Evolutionary conservation across 2,329 filamentous ascomycete species (phyloP).

Genomic region (Fusarium tjaetaba): DNA sequence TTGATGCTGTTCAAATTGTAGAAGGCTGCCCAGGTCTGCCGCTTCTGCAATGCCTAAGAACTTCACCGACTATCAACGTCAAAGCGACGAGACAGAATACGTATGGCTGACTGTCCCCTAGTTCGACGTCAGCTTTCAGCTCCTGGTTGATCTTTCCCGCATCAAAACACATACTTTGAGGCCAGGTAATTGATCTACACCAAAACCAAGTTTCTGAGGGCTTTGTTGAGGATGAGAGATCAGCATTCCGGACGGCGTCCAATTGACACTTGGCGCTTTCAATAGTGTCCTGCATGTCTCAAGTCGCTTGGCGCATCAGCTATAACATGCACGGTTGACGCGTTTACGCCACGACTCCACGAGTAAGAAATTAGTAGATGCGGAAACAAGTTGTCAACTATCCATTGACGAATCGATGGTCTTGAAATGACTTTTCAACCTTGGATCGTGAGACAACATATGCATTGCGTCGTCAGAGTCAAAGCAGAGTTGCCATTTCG

Average conservation of each 20-base stretch:
- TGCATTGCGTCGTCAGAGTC: background rate
- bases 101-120: no score
- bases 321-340: background rate
- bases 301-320: no score
- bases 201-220: background rate
- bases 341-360: fast-evolving
- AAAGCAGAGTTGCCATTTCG: background rate
- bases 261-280: background rate
- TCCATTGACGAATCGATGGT: background rate
- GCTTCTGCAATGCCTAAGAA: no score
- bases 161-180: background rate
- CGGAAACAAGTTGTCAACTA: background rate
- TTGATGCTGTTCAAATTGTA: no score
- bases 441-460: background rate
- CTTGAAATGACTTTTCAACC: background rate
- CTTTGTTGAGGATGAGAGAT: background rate
- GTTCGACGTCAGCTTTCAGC: background rate
- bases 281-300: background rate
- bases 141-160: background rate
- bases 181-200: background rate
- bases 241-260: background rate
- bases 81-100: background rate
- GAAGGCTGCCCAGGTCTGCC: background rate
- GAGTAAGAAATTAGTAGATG: background rate
- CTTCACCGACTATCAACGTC: background rate